A percentile compares a stretch with the other conserved stretches of the same genome.
phyloP scores from a whole-genome alignment of 2,329 filamentous ascomycete genomes.

The Cladophialophora chaetospira region DNA sequence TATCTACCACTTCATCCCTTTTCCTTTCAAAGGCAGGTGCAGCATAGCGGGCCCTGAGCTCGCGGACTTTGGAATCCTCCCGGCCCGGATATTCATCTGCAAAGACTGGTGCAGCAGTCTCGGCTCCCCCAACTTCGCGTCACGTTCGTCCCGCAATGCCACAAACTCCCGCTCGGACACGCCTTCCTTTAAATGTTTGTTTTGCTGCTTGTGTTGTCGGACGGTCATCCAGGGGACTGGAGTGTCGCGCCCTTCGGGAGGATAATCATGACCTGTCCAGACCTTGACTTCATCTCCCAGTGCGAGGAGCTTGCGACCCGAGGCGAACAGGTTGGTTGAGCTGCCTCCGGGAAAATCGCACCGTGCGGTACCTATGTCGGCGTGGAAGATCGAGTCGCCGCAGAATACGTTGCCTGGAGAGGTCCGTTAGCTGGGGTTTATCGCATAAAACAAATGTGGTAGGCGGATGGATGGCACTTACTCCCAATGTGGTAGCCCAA shows the following conservation, averaged over 20 bases:
- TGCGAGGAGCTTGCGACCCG: conserved; percentile 47
- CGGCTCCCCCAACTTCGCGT: conserved; percentile 37
- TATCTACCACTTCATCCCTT: conserved; percentile 4
- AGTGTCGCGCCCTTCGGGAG: conserved; percentile 36
- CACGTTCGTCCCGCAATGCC: conserved; percentile 36
- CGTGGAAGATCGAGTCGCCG: conserved; percentile 57
- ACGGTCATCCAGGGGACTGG: conserved; percentile 41
- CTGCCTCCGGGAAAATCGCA: conserved; percentile 59
- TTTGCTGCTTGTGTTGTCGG: conserved; percentile 37
- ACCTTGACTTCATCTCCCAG: conserved; percentile 51
- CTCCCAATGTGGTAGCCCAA: conserved; percentile 60
- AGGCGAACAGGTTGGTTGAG: conserved; percentile 48
- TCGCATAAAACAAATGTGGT: conserved; percentile 66
- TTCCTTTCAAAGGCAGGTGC: conserved; percentile 37
- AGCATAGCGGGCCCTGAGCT: conserved; percentile 35
- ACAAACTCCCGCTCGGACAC: conserved; percentile 40
- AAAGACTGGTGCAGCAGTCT: conserved; percentile 42
- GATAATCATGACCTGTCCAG: conserved; percentile 59
- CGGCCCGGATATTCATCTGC: conserved; percentile 46
- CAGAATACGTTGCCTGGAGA: conserved; percentile 53
- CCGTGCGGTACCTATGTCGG: conserved; percentile 55
- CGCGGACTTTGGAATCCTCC: conserved; percentile 36
- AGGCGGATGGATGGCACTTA: conserved; percentile 47
- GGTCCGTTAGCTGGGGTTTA: too few relatives aligned
- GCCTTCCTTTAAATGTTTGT: conserved; percentile 39